phyloP scores from a whole-genome alignment of 139 green algal species.

The Chlamydomonas applanata region DNA sequence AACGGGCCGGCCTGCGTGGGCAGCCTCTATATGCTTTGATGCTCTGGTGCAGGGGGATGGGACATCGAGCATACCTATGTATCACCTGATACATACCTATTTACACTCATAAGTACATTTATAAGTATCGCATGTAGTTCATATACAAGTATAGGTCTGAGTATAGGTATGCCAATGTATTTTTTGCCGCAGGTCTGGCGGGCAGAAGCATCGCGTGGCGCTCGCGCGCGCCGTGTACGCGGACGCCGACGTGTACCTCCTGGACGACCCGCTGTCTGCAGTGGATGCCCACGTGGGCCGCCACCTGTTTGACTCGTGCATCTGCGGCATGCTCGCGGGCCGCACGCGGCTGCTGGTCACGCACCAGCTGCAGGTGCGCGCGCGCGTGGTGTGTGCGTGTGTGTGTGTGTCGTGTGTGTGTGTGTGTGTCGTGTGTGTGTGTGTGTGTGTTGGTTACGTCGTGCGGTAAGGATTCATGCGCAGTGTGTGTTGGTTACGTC shows the following conservation, averaged over 20 bases:
- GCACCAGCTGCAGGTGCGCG: conserved; percentile 72
- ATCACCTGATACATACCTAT: too few species aligned
- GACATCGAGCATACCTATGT: too few species aligned
- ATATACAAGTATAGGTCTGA: too few species aligned
- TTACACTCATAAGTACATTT: too few species aligned
- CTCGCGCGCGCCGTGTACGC: conserved; percentile 43
- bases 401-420: background rate
- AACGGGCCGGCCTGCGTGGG: too few species aligned
- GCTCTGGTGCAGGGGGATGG: too few species aligned
- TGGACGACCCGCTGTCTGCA: conserved; percentile 92
- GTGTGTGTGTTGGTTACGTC: too few species aligned
- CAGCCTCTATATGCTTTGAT: background rate
- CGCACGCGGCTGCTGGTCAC: conserved; percentile 82
- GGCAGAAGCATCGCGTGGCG: conserved; percentile 42
- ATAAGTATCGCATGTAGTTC: too few species aligned
- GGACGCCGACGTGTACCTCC: conserved; percentile 72
- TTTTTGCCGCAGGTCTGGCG: conserved; percentile 20
- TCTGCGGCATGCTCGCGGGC: conserved; percentile 64
- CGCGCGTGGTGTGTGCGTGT: background rate
- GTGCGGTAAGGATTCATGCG: too few species aligned
- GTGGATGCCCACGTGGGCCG: conserved; percentile 86
- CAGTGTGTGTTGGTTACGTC: too few species aligned
- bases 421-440: too few species aligned
- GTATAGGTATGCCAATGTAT: too few species aligned
- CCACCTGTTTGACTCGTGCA: conserved; percentile 73